Conservation (phyloP, 192 early-diverging fungal species). For the Glomus cerebriforme region DNA sequence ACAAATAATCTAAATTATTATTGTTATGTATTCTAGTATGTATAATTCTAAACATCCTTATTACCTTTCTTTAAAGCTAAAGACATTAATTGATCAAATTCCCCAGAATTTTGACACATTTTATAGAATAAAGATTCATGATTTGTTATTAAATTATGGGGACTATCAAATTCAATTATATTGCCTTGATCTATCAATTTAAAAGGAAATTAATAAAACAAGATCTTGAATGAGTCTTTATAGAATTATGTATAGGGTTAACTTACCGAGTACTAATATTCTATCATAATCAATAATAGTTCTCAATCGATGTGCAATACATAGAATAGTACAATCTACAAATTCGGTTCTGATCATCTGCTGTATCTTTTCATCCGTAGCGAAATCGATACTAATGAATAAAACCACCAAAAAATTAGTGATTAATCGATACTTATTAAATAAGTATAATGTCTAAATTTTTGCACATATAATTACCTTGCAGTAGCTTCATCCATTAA, state of each 20-base stretch:
- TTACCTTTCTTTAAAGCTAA: neutral
- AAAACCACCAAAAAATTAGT: constrained; percentile 39
- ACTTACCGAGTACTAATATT: constrained; percentile 44
- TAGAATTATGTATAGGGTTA: neutral
- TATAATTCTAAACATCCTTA: neutral
- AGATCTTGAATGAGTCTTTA: neutral
- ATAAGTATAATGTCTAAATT: neutral
- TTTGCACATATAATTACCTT: neutral
- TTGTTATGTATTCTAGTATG: too few relatives aligned
- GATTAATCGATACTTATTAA: neutral
- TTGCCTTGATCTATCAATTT: constrained; percentile 61
- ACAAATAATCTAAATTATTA: too few relatives aligned
- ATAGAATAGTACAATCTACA: constrained; percentile 57
- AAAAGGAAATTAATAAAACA: neutral
- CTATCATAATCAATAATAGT: constrained; percentile 74
- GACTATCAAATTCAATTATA: constrained; percentile 82
- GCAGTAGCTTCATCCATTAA: constrained; percentile 53
- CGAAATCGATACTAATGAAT: constrained; percentile 67
- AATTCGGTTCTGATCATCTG: constrained; percentile 56
- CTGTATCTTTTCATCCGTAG: constrained; percentile 62
- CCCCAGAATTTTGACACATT: constrained; percentile 86
- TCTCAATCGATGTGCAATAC: constrained; percentile 62
- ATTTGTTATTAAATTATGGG: constrained; percentile 67
- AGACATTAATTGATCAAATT: constrained; percentile 53
- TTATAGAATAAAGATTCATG: constrained; percentile 62